phyloP scores from a whole-genome alignment of 768 basidiomycete genomes.

The Coprinopsis cinerea region DNA sequence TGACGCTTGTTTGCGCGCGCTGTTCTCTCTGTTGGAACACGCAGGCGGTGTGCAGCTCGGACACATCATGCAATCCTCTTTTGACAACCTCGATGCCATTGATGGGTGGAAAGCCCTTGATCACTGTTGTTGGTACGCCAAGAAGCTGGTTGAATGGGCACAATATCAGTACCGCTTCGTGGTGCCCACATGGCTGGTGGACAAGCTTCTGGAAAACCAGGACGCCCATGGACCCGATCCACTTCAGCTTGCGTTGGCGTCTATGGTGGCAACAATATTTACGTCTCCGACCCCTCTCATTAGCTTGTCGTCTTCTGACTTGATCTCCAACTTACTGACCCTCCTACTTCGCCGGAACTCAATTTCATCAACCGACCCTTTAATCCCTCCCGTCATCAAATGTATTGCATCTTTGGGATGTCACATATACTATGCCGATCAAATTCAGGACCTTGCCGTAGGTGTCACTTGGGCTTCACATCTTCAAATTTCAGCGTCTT shows the following conservation, averaged over 20 bases:
- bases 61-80: conserved; percentile 63
- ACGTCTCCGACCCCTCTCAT: conserved; percentile 76
- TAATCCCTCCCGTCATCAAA: conserved; percentile 63
- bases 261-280: conserved; percentile 82
- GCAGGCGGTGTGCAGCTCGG: conserved; percentile 73
- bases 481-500: conserved; percentile 6
- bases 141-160: conserved; percentile 77
- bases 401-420: conserved; percentile 82
- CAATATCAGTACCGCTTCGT: conserved; percentile 93
- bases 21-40: conserved; percentile 68
- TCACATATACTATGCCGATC: conserved; percentile 94
- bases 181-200: conserved; percentile 79
- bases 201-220: conserved; percentile 61
- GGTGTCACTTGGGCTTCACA: conserved; percentile 16
- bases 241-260: conserved; percentile 56
- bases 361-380: conserved; percentile 53
- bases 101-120: conserved; percentile 60
- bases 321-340: conserved; percentile 71
- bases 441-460: conserved; percentile 84
- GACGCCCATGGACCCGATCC: conserved; percentile 41
- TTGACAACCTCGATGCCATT: conserved; percentile 59
- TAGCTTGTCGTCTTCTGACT: conserved; percentile 87
- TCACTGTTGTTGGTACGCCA: conserved; percentile 80
- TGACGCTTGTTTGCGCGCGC: conserved; percentile 62
- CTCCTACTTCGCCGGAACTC: conserved; percentile 67